Conservation (phyloP, 306 rosid genomes). For the peach (Prunus persica) region DNA sequence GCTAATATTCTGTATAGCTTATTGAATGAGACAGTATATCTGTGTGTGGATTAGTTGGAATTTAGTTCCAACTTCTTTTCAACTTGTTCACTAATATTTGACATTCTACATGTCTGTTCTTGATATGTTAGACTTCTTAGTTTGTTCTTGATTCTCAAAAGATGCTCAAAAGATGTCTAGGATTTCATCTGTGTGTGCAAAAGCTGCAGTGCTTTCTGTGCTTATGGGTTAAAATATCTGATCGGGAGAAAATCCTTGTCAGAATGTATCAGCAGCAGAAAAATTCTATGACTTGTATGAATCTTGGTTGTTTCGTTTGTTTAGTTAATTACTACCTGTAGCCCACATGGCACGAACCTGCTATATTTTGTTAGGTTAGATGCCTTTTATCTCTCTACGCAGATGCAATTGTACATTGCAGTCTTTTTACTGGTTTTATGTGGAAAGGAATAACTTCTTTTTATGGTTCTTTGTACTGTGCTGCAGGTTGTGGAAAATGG, state of each 20-base stretch:
- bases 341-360: background rate
- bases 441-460: conserved; percentile 9
- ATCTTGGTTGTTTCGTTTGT: background rate
- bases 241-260: background rate
- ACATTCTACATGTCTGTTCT: background rate
- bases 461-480: conserved; percentile 23
- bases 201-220: background rate
- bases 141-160: background rate
- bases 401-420: background rate
- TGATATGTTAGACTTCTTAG: background rate
- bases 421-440: background rate
- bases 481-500: conserved; percentile 90
- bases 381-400: background rate
- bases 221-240: background rate
- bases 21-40: background rate
- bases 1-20: background rate
- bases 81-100: background rate
- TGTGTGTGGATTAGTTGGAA: background rate
- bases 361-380: conserved; percentile 4
- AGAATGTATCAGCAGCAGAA: background rate
- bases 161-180: background rate
- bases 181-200: background rate
- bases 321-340: background rate
- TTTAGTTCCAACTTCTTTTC: background rate
- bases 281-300: background rate